These are phyloP conservation scores for Lachnum nothofagi DNA, from an alignment of 2,329 filamentous ascomycete genomes.

Conservation along the genomic window DNA sequence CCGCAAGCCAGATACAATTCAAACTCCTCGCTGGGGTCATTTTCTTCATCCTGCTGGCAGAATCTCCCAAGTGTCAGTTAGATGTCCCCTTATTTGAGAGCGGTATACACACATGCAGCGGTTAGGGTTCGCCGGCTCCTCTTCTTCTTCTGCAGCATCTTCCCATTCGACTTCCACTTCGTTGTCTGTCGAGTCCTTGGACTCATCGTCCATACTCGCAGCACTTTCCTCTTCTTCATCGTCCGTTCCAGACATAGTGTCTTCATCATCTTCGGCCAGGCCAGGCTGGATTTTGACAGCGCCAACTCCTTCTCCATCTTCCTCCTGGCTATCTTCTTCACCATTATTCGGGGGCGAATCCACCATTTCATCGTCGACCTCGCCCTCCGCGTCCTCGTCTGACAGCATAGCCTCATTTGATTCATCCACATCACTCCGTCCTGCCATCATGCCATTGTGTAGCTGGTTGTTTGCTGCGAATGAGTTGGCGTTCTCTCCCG, in stretches of 20 bases:
- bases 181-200: constrained; percentile 52
- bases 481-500: constrained; percentile 27
- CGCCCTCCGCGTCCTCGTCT: constrained; percentile 37
- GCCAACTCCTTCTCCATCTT: constrained; percentile 35
- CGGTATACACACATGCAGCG: constrained; percentile 57
- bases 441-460: constrained; percentile 30
- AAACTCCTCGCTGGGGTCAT: constrained; percentile 76
- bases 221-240: constrained; percentile 29
- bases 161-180: constrained; percentile 53
- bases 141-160: constrained; percentile 51
- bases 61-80: constrained; percentile 53
- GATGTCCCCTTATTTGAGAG: constrained; percentile 12
- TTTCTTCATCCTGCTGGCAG: constrained; percentile 75
- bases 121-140: constrained; percentile 48
- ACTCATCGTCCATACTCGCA: constrained; percentile 37
- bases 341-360: constrained; percentile 35
- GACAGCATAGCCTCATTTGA: constrained; percentile 32
- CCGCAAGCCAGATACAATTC: constrained; percentile 73
- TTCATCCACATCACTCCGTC: constrained; percentile 18
- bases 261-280: constrained; percentile 33
- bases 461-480: constrained; percentile 34
- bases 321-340: constrained; percentile 36
- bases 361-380: constrained; percentile 28
- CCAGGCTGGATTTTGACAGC: constrained; percentile 34
- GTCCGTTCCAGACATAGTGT: constrained; percentile 30